phyloP scores from a whole-genome alignment of 306 rosid species.

The Lagenaria siceraria region DNA sequence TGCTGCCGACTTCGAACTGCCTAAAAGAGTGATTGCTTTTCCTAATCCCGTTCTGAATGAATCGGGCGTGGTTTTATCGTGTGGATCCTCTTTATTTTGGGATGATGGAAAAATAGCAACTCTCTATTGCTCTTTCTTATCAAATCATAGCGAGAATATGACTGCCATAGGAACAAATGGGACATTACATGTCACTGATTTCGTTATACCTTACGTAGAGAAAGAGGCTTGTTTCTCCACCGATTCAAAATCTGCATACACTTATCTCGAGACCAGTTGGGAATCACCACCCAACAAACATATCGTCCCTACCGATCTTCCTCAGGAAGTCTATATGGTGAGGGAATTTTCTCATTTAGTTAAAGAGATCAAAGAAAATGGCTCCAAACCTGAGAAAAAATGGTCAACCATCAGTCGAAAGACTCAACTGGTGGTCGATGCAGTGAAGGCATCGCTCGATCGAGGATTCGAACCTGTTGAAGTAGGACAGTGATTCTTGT shows the following conservation, averaged over 20 bases:
- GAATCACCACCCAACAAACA: slow-evolving; percentile 37
- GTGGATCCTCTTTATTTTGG: slow-evolving; percentile 62
- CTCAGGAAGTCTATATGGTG: slow-evolving; percentile 79
- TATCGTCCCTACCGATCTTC: slow-evolving; percentile 34
- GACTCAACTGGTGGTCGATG: slow-evolving; percentile 76
- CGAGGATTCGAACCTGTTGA: slow-evolving; percentile 49
- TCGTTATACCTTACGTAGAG: slow-evolving; percentile 54
- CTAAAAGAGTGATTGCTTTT: slow-evolving; percentile 26
- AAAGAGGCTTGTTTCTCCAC: slow-evolving; percentile 48
- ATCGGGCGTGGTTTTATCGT: slow-evolving; percentile 56
- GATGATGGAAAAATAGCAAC: slow-evolving; percentile 71
- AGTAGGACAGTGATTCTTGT: slow-evolving; percentile 11
- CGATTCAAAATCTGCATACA: slow-evolving; percentile 29
- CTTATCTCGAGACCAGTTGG: slow-evolving; percentile 50
- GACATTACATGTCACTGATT: slow-evolving; percentile 56
- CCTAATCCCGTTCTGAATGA: slow-evolving; percentile 23
- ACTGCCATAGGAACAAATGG: slow-evolving; percentile 70
- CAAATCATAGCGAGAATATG: slow-evolving; percentile 49
- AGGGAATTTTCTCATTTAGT: slow-evolving; percentile 62
- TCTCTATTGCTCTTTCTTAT: slow-evolving; percentile 65
- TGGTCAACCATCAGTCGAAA: slow-evolving; percentile 69
- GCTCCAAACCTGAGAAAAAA: slow-evolving; percentile 46
- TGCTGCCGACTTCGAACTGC: slow-evolving; percentile 27
- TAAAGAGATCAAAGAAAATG: slow-evolving; percentile 29
- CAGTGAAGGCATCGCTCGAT: slow-evolving; percentile 64